Conservation (phyloP, 768 basidiomycete species). For the Auricularia sp. region DNA sequence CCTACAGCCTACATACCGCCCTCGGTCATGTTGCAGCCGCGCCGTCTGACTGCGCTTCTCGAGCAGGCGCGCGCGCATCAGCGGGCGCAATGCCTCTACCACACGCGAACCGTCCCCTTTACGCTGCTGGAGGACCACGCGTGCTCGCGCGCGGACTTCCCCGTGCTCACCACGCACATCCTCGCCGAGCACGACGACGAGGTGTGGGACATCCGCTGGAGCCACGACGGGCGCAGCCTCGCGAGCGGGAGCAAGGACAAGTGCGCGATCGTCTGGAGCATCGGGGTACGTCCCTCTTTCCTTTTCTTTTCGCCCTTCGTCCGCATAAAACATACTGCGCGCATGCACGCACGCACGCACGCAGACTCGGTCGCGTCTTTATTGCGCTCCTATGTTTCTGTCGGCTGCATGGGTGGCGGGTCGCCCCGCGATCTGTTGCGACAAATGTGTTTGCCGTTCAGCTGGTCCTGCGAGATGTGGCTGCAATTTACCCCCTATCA, state of each 20-base stretch:
- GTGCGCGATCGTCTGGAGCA: constrained; percentile 80
- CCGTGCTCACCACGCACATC: constrained; percentile 73
- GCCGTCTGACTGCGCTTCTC: constrained; percentile 75
- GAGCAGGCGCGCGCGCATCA: constrained; percentile 79
- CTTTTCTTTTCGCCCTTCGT: constrained; percentile 5
- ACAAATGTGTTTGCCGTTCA: too few relatives aligned
- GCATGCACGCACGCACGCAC: too few relatives aligned
- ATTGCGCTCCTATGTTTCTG: too few relatives aligned
- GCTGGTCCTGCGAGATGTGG: not conserved
- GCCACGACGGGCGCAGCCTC: constrained; percentile 72
- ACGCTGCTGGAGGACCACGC: constrained; percentile 84
- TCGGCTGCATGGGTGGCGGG: too few relatives aligned
- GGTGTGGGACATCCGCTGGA: constrained; percentile 95
- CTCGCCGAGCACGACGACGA: constrained; percentile 83
- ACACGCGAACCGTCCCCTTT: constrained; percentile 48
- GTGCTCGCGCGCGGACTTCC: constrained; percentile 75
- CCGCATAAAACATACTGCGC: not conserved
- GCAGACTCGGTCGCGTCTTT: too few relatives aligned
- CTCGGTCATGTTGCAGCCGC: constrained; percentile 84
- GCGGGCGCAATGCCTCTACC: constrained; percentile 73
- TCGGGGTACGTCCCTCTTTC: constrained; percentile 47
- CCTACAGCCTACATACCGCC: constrained; percentile 75
- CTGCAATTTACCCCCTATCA: not conserved
- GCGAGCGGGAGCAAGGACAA: constrained; percentile 86
- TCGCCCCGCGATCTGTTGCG: too few relatives aligned